These are phyloP conservation scores for Corallochytrium limacisporum DNA, from an alignment of 78 protist genomes.

Conservation along the genomic window DNA sequence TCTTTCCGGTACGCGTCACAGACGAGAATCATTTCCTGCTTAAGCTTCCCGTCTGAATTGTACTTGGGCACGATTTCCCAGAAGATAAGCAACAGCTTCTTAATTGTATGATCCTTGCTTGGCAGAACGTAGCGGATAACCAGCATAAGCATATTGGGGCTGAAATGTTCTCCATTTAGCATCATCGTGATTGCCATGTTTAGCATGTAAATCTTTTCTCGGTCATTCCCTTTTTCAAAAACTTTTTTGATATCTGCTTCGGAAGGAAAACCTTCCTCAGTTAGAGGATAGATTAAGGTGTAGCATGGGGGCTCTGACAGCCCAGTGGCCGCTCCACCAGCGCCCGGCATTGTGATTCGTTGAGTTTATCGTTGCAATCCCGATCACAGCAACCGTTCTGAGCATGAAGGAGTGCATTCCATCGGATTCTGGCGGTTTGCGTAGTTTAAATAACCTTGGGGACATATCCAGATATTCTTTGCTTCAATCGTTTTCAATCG, in stretches of 20 bases:
- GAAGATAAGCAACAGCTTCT: conserved; percentile 81
- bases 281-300: background rate
- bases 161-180: conserved; percentile 9
- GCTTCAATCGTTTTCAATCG: too few relatives aligned
- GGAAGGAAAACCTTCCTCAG: background rate
- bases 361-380: too few relatives aligned
- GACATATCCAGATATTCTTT: too few relatives aligned
- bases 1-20: conserved; percentile 60
- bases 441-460: too few relatives aligned
- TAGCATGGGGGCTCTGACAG: conserved; percentile 8
- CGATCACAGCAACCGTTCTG: too few relatives aligned
- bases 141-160: conserved; percentile 11
- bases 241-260: conserved; percentile 2
- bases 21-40: conserved; percentile 83
- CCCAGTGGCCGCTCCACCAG: too few relatives aligned
- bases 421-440: too few relatives aligned
- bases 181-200: background rate
- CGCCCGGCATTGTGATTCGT: too few relatives aligned
- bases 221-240: background rate
- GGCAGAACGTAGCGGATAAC: conserved; percentile 76
- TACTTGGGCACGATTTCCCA: conserved; percentile 82
- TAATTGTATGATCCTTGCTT: conserved; percentile 56
- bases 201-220: background rate
- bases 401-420: too few relatives aligned
- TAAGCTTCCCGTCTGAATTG: conserved; percentile 72